Base-by-base conservation (phyloP, 768 basidiomycete genomes). In the Russula abietina region DNA sequence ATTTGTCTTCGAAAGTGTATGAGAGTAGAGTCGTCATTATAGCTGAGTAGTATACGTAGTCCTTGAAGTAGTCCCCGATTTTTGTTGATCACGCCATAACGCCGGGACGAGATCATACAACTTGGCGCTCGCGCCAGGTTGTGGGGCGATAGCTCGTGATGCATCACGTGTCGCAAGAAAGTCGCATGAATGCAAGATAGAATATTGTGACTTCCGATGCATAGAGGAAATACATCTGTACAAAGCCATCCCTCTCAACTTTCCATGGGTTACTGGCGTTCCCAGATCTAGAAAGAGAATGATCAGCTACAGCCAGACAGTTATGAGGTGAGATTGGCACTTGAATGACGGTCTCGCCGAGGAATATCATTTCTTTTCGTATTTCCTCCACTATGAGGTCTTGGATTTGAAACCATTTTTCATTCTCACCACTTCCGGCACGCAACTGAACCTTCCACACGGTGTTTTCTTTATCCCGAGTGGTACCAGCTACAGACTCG, bases 361-460 rank as follows among this genome's bases (percentile, higher is more conserved):
- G 78, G 73, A 97, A 94, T 58, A 99, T 96, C 92, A 99, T 94
- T 71, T 97, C 93, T 74, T 91, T 93, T 62, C 93, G 80, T n/a
- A 92, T 90, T 71, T 98, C 95, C 72, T 93, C 89, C 11, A 99
- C 95, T 64, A 95, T 90, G 61, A 99, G 79, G 77, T 99, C 96
- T 74, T 98, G 93, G 55, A 98, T 88, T 78, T 93, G 87, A 73
- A 91, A 89, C 97, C 97, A 98, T 71, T 89, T 92, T 74, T 98
- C 95, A 55, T 78, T 81, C 65, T 94, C 90, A 39, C 86, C 87
- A 19, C 85, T 83, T 32, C 84, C 83, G 55, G 85, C 86, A 63
- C 88, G 83, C 55, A 94, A 80, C 75, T 95, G 90, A 32, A 86
- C 88, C 74, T 98, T 98, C 91, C 93, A 96, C 19, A 89, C 85